Evolutionary conservation across 106 monocot genomes (phyloP), one percentile per base, ranked within the genome.

Genomic region (Posidonia australis): DNA sequence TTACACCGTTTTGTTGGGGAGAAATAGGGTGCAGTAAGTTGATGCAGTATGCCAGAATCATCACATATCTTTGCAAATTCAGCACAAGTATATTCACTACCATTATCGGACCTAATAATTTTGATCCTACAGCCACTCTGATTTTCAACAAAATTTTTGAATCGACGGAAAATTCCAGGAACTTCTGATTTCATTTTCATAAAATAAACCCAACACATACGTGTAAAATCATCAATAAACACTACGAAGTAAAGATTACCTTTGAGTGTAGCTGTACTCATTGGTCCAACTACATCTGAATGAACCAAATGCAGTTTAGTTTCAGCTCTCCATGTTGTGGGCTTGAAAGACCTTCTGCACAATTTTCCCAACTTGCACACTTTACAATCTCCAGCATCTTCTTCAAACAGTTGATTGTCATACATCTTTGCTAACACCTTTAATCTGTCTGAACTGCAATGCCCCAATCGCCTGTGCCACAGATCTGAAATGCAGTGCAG

Each of bases 1-100:
- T 54, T 22, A 69, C 58, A 1, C 55, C 30, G 0, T 69, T 69
- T 18, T 69, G 27, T 36, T 46, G 46, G 20, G 57, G 69, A 23
- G 69, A 17, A n/a, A 21, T 69, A 69, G 13, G 29, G 51, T 5
- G 69, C 18, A 14, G 45, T 69, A 4, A 58, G 24, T 7, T 46
- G 44, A 9, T 22, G 18, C 13, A 21, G 23, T 0, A 58, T 58
- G 10, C 69, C 43, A 27, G 5, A 16, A 22, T 41, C 31, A 21
- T 25, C 55, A 58, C 44, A 68, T 22, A 43, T 55, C 13, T 18
- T 23, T 22, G 23, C 17, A 45, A 68, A 68, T 9, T 68, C 57
- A 0, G 32, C 18, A n/a, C 6, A 57, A 9, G 5, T 6, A n/a
- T 44, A 68, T 45, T 68, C 55, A 28, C 57, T 21, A 5, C 68